Evolutionary conservation across 2,329 filamentous ascomycete genomes (phyloP).

Genomic region (Epichloe sp.): DNA sequence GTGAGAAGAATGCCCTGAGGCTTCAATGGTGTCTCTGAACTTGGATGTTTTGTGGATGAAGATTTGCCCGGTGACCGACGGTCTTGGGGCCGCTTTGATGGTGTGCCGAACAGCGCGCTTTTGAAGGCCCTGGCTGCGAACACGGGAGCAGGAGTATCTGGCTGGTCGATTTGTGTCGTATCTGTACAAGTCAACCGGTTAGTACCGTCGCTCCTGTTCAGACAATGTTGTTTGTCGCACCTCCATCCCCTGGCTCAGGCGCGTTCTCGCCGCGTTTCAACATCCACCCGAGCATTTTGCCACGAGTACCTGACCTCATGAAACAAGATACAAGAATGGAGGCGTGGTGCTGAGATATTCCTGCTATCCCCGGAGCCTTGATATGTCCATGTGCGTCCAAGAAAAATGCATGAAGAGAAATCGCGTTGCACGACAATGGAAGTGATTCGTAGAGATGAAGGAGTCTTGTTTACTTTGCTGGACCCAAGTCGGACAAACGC

Average conservation of each 20-base stretch:
- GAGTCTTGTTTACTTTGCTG: neutral
- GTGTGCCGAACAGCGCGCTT: slow-evolving; percentile 50
- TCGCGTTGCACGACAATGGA: neutral
- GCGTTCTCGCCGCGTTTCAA: slow-evolving; percentile 32
- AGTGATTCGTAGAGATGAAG: no score
- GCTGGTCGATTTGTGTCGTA: slow-evolving; percentile 38
- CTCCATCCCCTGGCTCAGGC: slow-evolving; percentile 17
- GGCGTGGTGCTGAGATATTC: neutral
- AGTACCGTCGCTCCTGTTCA: neutral
- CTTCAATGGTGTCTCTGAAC: slow-evolving; percentile 33
- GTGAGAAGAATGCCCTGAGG: slow-evolving; percentile 49
- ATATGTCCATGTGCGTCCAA: neutral
- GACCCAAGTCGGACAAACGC: neutral
- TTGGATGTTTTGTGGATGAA: slow-evolving; percentile 11
- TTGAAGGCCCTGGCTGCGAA: slow-evolving; percentile 54
- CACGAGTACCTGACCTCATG: neutral
- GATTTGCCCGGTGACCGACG: slow-evolving; percentile 10
- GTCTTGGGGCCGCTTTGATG: slow-evolving; percentile 27
- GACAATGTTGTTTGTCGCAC: slow-evolving; percentile 2
- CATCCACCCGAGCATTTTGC: slow-evolving; percentile 46
- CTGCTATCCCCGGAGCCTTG: neutral
- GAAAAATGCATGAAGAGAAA: neutral
- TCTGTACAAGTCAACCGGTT: slow-evolving; percentile 14
- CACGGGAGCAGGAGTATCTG: slow-evolving; percentile 52
- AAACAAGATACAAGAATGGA: neutral